phyloP scores from a whole-genome alignment of 2,329 filamentous ascomycete genomes.

The Ampelomyces quisqualis region DNA sequence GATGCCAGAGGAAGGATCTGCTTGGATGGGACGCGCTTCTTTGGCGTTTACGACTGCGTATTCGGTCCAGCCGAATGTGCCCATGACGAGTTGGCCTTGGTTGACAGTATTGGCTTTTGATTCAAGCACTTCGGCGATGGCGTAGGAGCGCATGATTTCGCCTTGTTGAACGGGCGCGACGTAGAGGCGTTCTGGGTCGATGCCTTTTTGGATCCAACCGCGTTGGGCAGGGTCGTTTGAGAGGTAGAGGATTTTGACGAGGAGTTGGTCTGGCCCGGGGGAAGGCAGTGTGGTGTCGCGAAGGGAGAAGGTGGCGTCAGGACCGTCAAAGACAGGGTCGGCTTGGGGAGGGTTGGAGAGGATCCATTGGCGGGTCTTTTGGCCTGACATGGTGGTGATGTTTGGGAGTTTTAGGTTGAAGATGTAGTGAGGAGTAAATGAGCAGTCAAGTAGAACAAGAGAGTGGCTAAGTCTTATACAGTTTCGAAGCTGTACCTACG shows the following conservation, averaged over 20 bases:
- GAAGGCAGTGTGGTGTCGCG: constrained; percentile 38
- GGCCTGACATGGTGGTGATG: constrained; percentile 28
- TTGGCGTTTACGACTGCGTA: constrained; percentile 55
- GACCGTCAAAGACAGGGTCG: constrained; percentile 40
- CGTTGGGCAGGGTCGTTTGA: constrained; percentile 58
- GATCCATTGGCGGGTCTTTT: constrained; percentile 48
- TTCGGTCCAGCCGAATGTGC: constrained; percentile 63
- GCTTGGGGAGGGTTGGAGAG: constrained; percentile 45
- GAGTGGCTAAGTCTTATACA: background rate
- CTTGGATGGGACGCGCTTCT: constrained; percentile 32
- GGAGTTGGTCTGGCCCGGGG: constrained; percentile 45
- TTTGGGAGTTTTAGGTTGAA: background rate
- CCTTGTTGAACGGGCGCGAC: constrained; percentile 47
- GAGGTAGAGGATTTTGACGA: constrained; percentile 50
- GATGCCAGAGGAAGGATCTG: constrained; percentile 39
- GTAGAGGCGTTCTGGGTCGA: constrained; percentile 50
- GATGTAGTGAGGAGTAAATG: background rate
- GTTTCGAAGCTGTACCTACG: background rate
- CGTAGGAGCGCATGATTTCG: constrained; percentile 63
- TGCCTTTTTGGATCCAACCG: constrained; percentile 50
- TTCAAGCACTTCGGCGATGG: constrained; percentile 61
- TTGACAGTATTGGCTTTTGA: constrained; percentile 56
- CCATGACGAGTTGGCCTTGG: constrained; percentile 60
- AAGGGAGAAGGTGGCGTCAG: constrained; percentile 46
- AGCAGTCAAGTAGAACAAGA: background rate